Base-by-base conservation (phyloP, 495 filamentous ascomycete genomes). In the Xylaria longipes region DNA sequence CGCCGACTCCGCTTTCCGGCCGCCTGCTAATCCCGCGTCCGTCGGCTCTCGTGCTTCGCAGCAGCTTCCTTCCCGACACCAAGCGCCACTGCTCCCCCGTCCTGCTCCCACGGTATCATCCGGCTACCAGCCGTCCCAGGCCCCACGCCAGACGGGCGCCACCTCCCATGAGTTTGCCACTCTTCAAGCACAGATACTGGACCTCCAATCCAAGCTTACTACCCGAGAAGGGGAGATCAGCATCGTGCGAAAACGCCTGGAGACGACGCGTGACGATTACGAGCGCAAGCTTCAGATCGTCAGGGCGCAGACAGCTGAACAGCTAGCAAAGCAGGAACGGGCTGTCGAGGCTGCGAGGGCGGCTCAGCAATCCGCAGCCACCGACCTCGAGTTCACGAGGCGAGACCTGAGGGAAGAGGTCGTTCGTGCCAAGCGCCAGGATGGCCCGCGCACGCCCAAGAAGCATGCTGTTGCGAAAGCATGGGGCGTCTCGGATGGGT, bases 331-430 rank as follows among this genome's bases (percentile, higher is more conserved):
- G 57, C 82, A 87, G 57, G 82, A 87, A 71, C 80, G 80, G 7
- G 76, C 80, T 0, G 74, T 83, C 25, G 84, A 88, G 57, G 81
- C 80, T 17, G 84, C 84, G 0, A 70, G 79, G n/a, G 80, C 82
- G 0, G 83, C 84, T 0, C 81, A 86, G 62, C 79, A 83, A 31
- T 83, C 77, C 6, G 82, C 82, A 31, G 72, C 80, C 29, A 86
- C 84, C 1, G 87, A 88, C 68, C 81, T 87, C 33, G 81, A 87
- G 56, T 89, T 89, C 70, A 80, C 84, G 39, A 83, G 82, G 31
- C 82, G 83, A 69, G 86, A 88, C 72, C 77, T 88, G 71, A 81
- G 78, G 22, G 86, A 87, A 71, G 85, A 83, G 52, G 73, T 86
- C 7, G 80, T 80, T 11, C 79, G 80, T 67, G 77, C 73, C 41